Conservation (phyloP, 495 filamentous ascomycete species). For the Tuber melanosporum region DNA sequence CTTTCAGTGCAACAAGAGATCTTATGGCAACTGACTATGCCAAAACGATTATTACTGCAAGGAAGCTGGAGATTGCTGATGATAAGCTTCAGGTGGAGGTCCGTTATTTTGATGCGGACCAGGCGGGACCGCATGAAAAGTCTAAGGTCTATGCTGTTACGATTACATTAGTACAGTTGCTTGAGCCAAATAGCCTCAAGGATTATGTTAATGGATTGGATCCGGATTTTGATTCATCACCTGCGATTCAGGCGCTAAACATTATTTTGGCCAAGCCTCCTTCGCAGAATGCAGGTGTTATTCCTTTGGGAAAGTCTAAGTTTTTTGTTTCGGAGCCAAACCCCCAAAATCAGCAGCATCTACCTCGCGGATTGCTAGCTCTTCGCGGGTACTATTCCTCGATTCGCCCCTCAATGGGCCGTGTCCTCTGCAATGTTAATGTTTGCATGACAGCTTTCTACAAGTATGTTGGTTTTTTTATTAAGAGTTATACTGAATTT, state of each 20-base stretch:
- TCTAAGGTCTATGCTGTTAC: constrained; percentile 34
- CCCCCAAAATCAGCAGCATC: constrained; percentile 10
- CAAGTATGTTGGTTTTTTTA: constrained; percentile 38
- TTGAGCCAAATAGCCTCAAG: constrained; percentile 34
- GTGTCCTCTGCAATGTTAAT: constrained; percentile 50
- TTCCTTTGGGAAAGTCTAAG: constrained; percentile 39
- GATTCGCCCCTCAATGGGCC: constrained; percentile 51
- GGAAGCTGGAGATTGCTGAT: constrained; percentile 20
- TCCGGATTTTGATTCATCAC: constrained; percentile 37
- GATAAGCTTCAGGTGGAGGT: constrained; percentile 35
- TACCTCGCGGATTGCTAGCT: constrained; percentile 49
- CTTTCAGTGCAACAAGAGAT: constrained; percentile 33
- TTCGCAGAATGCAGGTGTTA: constrained; percentile 23
- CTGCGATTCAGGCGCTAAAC: constrained; percentile 43
- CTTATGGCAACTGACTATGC: constrained; percentile 53
- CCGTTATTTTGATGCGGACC: constrained; percentile 45
- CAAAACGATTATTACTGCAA: constrained; percentile 34
- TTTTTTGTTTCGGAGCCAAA: constrained; percentile 28
- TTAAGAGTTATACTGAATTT: background rate
- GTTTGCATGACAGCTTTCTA: constrained; percentile 47
- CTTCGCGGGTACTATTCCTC: constrained; percentile 53
- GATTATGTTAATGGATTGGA: constrained; percentile 33
- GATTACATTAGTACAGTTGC: constrained; percentile 31
- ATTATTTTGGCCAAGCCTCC: constrained; percentile 43
- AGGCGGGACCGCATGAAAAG: constrained; percentile 36